These are phyloP conservation scores for Gastrodia elata DNA, from an alignment of 106 monocot species.

Conservation along the genomic window DNA sequence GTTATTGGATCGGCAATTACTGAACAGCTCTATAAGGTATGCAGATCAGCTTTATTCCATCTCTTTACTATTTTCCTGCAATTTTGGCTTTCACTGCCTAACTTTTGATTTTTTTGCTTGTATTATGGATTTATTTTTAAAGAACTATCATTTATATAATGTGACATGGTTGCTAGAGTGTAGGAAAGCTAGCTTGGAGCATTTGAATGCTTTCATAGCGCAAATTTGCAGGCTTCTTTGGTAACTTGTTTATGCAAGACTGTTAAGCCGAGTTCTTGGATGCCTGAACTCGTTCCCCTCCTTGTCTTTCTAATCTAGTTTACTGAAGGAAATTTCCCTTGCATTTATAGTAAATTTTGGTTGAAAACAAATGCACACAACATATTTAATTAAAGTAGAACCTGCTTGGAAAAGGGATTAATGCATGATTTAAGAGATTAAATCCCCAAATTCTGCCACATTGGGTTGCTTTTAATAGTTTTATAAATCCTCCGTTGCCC, in stretches of 20 bases:
- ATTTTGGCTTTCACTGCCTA: not conserved
- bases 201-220: not conserved
- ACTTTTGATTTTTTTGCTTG: not conserved
- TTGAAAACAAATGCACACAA: too few species aligned
- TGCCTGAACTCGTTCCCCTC: too few species aligned
- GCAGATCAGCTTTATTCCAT: not conserved
- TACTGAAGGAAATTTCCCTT: too few species aligned
- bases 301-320: too few species aligned
- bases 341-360: too few species aligned
- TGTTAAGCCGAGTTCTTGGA: not conserved
- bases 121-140: not conserved
- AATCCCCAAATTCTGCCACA: too few species aligned
- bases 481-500: too few species aligned
- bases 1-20: conserved; percentile 61
- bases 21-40: conserved; percentile 71
- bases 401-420: too few species aligned
- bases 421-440: too few species aligned
- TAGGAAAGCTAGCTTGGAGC: not conserved
- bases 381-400: too few species aligned
- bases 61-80: not conserved
- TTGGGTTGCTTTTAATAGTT: too few species aligned
- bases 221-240: not conserved
- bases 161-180: not conserved
- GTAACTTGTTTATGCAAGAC: not conserved
- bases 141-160: not conserved